Evolutionary conservation across 768 basidiomycete species (phyloP).

Genomic region (Infundibulicybe gibba): DNA sequence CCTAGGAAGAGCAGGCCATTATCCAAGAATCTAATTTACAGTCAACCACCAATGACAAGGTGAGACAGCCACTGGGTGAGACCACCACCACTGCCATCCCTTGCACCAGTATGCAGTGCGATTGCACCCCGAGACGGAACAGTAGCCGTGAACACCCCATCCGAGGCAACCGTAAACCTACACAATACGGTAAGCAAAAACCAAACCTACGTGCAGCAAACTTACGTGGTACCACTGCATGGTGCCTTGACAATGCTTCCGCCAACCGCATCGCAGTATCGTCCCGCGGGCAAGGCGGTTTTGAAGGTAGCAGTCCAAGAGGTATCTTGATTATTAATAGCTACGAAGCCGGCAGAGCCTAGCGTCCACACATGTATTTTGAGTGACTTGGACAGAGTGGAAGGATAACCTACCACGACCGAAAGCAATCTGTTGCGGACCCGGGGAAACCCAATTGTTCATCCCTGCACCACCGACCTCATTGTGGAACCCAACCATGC

Average conservation of each 20-base stretch:
- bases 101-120: slow-evolving; percentile 50
- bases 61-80: too few relatives aligned
- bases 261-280: slow-evolving; percentile 66
- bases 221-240: slow-evolving; percentile 53
- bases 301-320: slow-evolving; percentile 53
- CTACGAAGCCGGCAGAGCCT: slow-evolving; percentile 59
- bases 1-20: too few relatives aligned
- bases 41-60: too few relatives aligned
- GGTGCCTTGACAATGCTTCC: slow-evolving; percentile 34
- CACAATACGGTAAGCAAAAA: background rate
- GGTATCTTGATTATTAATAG: slow-evolving; percentile 61
- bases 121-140: slow-evolving; percentile 50
- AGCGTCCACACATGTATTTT: background rate
- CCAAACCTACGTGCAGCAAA: background rate
- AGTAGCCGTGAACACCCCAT: slow-evolving; percentile 45
- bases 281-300: slow-evolving; percentile 53
- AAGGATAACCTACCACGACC: slow-evolving; percentile 42
- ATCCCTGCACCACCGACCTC: slow-evolving; percentile 48
- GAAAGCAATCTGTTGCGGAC: slow-evolving; percentile 61
- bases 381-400: background rate
- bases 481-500: slow-evolving; percentile 65
- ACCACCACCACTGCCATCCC: slow-evolving; percentile 13
- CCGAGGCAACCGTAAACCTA: slow-evolving; percentile 43
- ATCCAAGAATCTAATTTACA: too few relatives aligned
- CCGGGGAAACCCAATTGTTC: slow-evolving; percentile 56